Conservation (phyloP, 257 asterid species). For the Verbascum thapsus region DNA sequence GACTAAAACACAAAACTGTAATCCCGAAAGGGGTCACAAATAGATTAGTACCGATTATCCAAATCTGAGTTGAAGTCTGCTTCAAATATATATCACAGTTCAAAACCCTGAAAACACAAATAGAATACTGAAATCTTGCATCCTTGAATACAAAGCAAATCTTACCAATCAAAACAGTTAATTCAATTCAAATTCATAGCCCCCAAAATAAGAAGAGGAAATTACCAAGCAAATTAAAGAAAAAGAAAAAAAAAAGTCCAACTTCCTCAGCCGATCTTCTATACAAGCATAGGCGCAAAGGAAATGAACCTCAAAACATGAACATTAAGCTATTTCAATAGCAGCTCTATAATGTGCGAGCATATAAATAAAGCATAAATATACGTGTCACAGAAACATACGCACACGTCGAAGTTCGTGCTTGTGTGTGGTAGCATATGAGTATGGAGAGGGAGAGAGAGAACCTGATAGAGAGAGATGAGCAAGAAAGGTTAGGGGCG, state of each 20-base stretch:
- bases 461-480: conserved; percentile 29
- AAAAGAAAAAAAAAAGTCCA: background rate
- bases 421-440: background rate
- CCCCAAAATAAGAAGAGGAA: background rate
- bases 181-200: conserved; percentile 19
- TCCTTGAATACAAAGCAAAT: conserved; percentile 12
- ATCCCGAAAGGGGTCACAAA: no score
- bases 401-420: background rate
- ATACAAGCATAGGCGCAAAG: background rate
- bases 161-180: conserved; percentile 15
- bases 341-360: conserved; percentile 10
- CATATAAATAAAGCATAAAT: background rate
- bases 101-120: conserved; percentile 18
- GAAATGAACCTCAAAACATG: conserved; percentile 13
- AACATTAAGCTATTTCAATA: conserved; percentile 11
- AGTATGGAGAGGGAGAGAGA: conserved; percentile 14
- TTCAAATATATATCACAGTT: conserved; percentile 16
- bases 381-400: background rate
- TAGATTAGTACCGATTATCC: conserved; percentile 2
- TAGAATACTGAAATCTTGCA: conserved; percentile 25
- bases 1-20: background rate
- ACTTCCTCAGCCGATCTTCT: background rate
- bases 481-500: conserved; percentile 14
- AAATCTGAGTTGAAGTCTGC: conserved; percentile 14
- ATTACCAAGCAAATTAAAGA: background rate